Evolutionary conservation across 352 stramenopile genomes (phyloP), one percentile per base, ranked within the genome.

Genomic region (Globisporangium paddicum): DNA sequence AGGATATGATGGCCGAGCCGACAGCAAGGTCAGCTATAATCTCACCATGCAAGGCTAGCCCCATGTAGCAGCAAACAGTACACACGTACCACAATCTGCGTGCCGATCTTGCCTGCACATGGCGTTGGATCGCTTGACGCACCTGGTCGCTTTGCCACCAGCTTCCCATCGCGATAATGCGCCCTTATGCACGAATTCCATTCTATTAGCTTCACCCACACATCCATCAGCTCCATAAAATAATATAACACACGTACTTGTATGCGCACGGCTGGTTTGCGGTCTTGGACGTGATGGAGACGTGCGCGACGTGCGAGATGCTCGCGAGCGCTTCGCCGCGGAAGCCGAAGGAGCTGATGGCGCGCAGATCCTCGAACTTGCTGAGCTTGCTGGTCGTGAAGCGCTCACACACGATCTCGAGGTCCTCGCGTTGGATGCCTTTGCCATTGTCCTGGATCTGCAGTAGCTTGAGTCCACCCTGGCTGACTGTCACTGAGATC

Each of bases 301-400:
- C 87, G 60, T 96, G 78, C 5, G 95, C 90, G 26, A 99, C 96
- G 56, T 98, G 90, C 40, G 89, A 97, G 62, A 99, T 97, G 61
- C 89, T 98, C 28, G 97, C 97, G 28, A 99, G 84, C 14, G 98
- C 98, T 80, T 99, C 98, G 1, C 98, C 98, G 14, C 98, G 89
- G 75, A 99, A 99, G 21, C 97, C 98, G 74, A 99, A 99, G 37
- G 96, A 99, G 13, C 65, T 64, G 54, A 99, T 97, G 18, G 76
- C 71, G 25, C 82, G 77, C 58, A 99, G 79, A 68, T 99, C 97
- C 41, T 99, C 96, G 41, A 98, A 98, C 18, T 71, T 84, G 32
- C 68, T 71, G 38, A 99, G 77, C 73, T 99, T 99, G 60, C 86
- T 98, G 11, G 97, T 99, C 9, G 97, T 98, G 82, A 99, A 99